A percentile compares a stretch with the other conserved stretches of the same genome.
Conservation (phyloP, 2,329 filamentous ascomycete genomes). For the Tolypocladium inflatum region DNA sequence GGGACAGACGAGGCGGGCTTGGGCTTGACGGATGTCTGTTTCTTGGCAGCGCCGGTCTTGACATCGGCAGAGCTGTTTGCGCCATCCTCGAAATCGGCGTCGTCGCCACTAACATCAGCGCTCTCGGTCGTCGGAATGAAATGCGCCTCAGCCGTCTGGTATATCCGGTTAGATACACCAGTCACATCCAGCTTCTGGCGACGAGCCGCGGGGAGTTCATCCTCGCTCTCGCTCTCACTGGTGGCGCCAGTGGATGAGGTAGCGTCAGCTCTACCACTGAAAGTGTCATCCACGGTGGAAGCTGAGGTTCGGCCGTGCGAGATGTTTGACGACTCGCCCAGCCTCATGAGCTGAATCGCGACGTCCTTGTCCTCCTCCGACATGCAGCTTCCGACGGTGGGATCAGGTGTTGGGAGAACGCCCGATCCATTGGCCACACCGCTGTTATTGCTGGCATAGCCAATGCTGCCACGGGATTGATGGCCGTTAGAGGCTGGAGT, state of each 20-base stretch:
- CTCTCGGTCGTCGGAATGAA: constrained; percentile 43
- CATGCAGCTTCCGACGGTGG: constrained; percentile 94
- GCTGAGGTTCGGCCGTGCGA: constrained; percentile 89
- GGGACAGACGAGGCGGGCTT: constrained; percentile 23
- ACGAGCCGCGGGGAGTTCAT: constrained; percentile 49
- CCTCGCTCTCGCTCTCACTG: constrained; percentile 61
- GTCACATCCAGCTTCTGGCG: constrained; percentile 44
- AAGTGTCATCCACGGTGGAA: constrained; percentile 86
- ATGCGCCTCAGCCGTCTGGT: constrained; percentile 42
- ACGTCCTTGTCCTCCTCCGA: constrained; percentile 93
- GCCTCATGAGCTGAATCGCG: constrained; percentile 89
- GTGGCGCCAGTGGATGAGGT: constrained; percentile 80
- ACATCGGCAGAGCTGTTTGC: constrained; percentile 24
- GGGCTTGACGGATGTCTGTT: constrained; percentile 28
- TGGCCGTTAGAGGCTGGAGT: constrained; percentile 54
- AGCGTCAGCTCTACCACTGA: constrained; percentile 80
- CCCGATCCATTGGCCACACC: constrained; percentile 26
- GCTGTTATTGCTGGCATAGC: constrained; percentile 38
- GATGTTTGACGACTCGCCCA: constrained; percentile 88
- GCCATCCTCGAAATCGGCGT: constrained; percentile 22
- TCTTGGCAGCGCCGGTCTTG: constrained; percentile 30
- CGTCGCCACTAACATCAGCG: constrained; percentile 24
- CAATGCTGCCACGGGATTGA: constrained; percentile 56
- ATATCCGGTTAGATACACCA: constrained; percentile 35
- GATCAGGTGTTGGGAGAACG: constrained; percentile 85